These are phyloP conservation scores for Mrakia gelida DNA, from an alignment of 768 basidiomycete genomes.

Conservation along the genomic window DNA sequence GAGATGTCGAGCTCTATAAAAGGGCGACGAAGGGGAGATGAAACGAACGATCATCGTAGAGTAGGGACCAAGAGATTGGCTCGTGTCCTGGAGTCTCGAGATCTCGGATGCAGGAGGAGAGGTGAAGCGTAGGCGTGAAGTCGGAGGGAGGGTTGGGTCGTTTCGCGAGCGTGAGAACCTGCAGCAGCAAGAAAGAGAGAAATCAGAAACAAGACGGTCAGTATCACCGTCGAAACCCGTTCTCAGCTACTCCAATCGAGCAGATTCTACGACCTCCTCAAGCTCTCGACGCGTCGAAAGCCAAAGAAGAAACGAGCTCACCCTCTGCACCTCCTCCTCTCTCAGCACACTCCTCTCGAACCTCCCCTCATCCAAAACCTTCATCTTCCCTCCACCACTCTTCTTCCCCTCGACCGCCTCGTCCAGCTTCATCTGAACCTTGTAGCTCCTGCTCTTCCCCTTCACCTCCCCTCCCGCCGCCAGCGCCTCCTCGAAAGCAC, in stretches of 20 bases:
- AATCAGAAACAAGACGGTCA: neutral
- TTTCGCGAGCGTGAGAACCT: neutral
- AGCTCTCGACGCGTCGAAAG: neutral
- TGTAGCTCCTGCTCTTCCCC: constrained; percentile 9
- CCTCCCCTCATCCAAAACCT: neutral
- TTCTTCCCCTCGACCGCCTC: neutral
- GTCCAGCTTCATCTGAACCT: constrained; percentile 10
- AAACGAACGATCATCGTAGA: constrained; percentile 18
- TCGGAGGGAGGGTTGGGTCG: neutral
- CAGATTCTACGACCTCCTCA: too few relatives aligned
- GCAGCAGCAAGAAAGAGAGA: too few relatives aligned
- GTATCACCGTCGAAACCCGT: neutral
- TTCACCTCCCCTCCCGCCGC: neutral
- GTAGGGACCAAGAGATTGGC: constrained; percentile 13
- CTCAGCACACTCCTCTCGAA: constrained; percentile 5
- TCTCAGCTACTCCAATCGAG: too few relatives aligned
- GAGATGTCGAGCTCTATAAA: neutral
- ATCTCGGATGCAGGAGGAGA: constrained; percentile 26
- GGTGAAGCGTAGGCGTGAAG: neutral
- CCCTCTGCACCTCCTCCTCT: constrained; percentile 12
- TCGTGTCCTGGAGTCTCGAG: constrained; percentile 10
- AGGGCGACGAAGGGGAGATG: neutral
- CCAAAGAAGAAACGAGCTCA: neutral
- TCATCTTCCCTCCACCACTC: neutral
- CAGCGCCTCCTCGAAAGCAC: neutral